phyloP scores from a whole-genome alignment of 2,329 filamentous ascomycete genomes.

The Paracamarosporium sp. region DNA sequence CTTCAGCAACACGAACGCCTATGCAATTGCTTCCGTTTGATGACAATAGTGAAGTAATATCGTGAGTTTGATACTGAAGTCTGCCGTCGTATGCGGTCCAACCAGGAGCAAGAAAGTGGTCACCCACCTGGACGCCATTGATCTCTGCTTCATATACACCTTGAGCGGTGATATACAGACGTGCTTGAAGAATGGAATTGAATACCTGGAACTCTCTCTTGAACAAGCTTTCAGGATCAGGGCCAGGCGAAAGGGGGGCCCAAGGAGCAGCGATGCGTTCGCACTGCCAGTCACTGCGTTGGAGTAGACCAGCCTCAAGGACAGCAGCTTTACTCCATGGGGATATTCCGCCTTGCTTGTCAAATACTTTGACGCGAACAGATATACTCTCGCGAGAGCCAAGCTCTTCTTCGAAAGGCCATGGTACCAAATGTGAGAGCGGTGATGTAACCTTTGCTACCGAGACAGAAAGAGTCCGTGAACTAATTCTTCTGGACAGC shows the following conservation, averaged over 20 bases:
- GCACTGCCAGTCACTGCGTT: constrained; percentile 36
- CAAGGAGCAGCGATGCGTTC: constrained; percentile 15
- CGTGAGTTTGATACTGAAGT: constrained; percentile 61
- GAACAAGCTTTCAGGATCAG: constrained; percentile 35
- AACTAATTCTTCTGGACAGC: constrained; percentile 24
- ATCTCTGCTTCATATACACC: constrained; percentile 24
- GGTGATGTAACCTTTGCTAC: constrained; percentile 39
- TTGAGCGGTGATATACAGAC: constrained; percentile 24
- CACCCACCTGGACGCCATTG: constrained; percentile 20
- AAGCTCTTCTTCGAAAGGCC: constrained; percentile 48
- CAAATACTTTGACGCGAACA: constrained; percentile 37
- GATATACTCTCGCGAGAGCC: constrained; percentile 31
- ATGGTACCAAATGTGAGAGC: constrained; percentile 52
- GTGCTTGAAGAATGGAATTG: constrained; percentile 5
- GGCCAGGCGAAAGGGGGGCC: constrained; percentile 28
- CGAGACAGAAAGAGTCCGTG: constrained; percentile 18
- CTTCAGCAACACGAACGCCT: neutral
- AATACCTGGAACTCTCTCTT: constrained; percentile 33
- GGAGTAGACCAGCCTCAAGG: constrained; percentile 46
- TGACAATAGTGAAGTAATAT: constrained; percentile 48
- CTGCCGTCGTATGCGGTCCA: constrained; percentile 61
- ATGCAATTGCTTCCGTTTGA: neutral
- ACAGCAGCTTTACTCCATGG: constrained; percentile 36
- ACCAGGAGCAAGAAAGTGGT: constrained; percentile 52
- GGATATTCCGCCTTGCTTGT: constrained; percentile 19